A percentile compares a stretch with the other conserved stretches of the same genome.
These are phyloP conservation scores for Emergomyces pasteurianus DNA, from an alignment of 2,329 filamentous ascomycete genomes.

Conservation along the genomic window DNA sequence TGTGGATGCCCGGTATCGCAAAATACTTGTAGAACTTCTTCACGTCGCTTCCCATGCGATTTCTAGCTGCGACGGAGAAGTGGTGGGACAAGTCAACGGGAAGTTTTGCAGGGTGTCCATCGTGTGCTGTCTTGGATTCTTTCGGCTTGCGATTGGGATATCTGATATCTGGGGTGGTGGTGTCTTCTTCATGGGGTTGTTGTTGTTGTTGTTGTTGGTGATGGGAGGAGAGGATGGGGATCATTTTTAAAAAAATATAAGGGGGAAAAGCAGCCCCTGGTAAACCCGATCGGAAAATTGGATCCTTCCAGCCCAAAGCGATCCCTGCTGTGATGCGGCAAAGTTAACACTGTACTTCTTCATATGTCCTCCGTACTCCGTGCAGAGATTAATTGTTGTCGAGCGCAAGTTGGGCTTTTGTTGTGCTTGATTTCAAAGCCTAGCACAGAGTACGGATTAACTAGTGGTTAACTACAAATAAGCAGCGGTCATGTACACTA, in stretches of 20 bases:
- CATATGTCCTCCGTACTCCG: too few relatives aligned
- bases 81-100: constrained; percentile 72
- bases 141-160: background rate
- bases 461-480: background rate
- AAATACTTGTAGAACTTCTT: constrained; percentile 86
- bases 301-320: too few relatives aligned
- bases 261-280: too few relatives aligned
- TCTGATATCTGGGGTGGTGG: background rate
- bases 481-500: too few relatives aligned
- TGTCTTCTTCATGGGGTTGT: background rate
- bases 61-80: constrained; percentile 57
- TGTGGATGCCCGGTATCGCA: constrained; percentile 47
- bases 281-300: background rate
- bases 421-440: background rate
- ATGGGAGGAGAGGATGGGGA: background rate
- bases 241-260: background rate
- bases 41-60: constrained; percentile 52
- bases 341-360: too few relatives aligned
- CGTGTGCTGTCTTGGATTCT: background rate
- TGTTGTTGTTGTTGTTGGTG: background rate
- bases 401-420: too few relatives aligned
- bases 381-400: too few relatives aligned
- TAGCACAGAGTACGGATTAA: background rate
- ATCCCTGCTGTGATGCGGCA: too few relatives aligned
- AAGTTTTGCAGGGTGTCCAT: background rate